These are phyloP conservation scores for Lasiosphaeria ovina DNA, from an alignment of 495 filamentous ascomycete species.

Conservation along the genomic window DNA sequence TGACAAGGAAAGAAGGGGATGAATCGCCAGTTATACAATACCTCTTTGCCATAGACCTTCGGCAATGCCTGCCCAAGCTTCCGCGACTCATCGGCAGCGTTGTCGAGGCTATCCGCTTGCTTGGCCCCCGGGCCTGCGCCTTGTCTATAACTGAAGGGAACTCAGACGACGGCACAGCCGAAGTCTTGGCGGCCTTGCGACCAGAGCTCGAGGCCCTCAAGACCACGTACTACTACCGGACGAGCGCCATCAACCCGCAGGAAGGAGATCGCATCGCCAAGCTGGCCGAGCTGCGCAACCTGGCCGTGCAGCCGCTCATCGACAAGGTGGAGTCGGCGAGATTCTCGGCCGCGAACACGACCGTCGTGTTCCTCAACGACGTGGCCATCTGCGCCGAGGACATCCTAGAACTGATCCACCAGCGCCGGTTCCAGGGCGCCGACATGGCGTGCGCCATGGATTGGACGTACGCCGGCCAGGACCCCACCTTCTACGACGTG, in stretches of 20 bases:
- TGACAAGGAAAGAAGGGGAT: too few species aligned
- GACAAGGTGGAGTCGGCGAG: conserved; percentile 12
- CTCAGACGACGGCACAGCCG: conserved; percentile 50
- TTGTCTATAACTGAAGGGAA: conserved; percentile 51
- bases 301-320: conserved; percentile 41
- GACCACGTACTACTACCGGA: background rate
- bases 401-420: conserved; percentile 51
- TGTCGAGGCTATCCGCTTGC: conserved; percentile 46
- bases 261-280: conserved; percentile 36
- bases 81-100: conserved; percentile 47
- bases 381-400: conserved; percentile 51
- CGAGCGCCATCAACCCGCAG: conserved; percentile 39
- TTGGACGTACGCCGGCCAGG: conserved; percentile 40
- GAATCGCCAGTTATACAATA: conserved; percentile 18
- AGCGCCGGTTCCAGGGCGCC: conserved; percentile 41
- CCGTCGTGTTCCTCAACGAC: conserved; percentile 52
- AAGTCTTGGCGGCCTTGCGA: conserved; percentile 40
- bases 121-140: conserved; percentile 47
- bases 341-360: conserved; percentile 29
- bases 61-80: conserved; percentile 40
- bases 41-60: conserved; percentile 51
- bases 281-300: conserved; percentile 47
- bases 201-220: conserved; percentile 25
- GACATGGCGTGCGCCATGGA: conserved; percentile 57
- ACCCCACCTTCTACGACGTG: conserved; percentile 49